Evolutionary conservation across 2,329 filamentous ascomycete species (phyloP).

Genomic region (Penicillium sp.): DNA sequence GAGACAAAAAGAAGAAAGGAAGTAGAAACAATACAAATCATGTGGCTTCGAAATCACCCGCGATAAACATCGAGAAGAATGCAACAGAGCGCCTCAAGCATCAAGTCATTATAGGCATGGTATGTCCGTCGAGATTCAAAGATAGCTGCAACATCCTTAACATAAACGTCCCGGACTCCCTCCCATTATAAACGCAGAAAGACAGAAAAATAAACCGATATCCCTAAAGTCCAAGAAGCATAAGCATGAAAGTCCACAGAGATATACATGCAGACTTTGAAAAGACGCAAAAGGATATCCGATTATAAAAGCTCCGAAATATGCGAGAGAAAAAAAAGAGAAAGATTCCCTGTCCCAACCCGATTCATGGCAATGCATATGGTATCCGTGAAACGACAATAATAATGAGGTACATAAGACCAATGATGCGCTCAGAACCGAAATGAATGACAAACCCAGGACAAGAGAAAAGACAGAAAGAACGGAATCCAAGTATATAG

Average conservation of each 20-base stretch:
- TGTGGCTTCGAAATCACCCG: constrained; percentile 3
- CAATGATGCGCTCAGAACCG: constrained; percentile 9
- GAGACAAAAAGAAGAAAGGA: constrained; percentile 13
- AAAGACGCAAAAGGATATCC: background rate
- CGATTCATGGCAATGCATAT: constrained; percentile 8
- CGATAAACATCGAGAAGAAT: constrained; percentile 6
- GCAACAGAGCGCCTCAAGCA: constrained; percentile 3
- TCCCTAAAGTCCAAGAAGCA: constrained; percentile 9
- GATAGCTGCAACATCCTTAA: background rate
- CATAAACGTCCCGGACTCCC: background rate
- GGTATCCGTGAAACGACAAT: constrained; percentile 11
- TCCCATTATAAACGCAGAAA: constrained; percentile 1
- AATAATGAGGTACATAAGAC: constrained; percentile 6
- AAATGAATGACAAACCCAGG: background rate
- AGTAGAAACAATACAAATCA: background rate
- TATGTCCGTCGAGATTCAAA: background rate
- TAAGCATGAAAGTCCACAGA: background rate
- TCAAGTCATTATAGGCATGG: constrained; percentile 1
- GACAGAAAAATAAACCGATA: background rate
- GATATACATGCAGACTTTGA: constrained; percentile 1
- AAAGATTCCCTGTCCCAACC: background rate
- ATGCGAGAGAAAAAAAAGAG: constrained; percentile 1
- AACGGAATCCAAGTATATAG: background rate
- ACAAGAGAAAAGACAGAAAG: background rate
- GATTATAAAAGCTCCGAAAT: constrained; percentile 1